Percentiles rank a stretch among this genome's conserved stretches.
Evolutionary conservation across 2,329 filamentous ascomycete species (phyloP).

Genomic region (Colletotrichum australisinense): DNA sequence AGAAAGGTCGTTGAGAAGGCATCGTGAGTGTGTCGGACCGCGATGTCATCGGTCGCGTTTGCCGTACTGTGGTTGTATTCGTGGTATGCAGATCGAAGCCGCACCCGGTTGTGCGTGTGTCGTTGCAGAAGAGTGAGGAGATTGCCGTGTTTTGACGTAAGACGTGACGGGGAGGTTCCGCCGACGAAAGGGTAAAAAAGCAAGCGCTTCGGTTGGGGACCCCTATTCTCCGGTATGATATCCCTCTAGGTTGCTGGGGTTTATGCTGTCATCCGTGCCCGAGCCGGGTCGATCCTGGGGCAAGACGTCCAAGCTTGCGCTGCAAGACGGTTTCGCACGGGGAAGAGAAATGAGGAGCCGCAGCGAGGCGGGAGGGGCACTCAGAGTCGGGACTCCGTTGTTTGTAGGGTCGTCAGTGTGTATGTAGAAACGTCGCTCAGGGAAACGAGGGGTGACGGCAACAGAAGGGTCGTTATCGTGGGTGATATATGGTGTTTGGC

Average conservation of each 20-base stretch:
- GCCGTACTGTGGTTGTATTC: constrained; percentile 1
- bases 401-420: background rate
- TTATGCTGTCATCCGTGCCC: constrained; percentile 35
- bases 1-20: constrained; percentile 66
- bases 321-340: constrained; percentile 26
- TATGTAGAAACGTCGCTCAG: background rate
- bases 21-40: constrained; percentile 44
- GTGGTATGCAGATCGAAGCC: background rate
- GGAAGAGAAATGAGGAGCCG: constrained; percentile 17
- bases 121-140: background rate
- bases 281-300: constrained; percentile 27
- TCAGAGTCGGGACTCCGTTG: background rate
- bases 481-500: constrained; percentile 18
- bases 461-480: background rate
- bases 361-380: background rate
- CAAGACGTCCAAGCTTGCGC: constrained; percentile 21
- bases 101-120: constrained; percentile 1
- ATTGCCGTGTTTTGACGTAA: constrained; percentile 22
- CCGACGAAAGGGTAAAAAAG: constrained; percentile 13
- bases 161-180: constrained; percentile 12
- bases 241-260: constrained; percentile 21
- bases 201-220: constrained; percentile 21
- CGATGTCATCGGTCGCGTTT: background rate
- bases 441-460: background rate
- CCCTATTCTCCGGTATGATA: constrained; percentile 27